Base-by-base conservation (phyloP, 1,139 yeast species). In the Sugiyamaella novakii region DNA sequence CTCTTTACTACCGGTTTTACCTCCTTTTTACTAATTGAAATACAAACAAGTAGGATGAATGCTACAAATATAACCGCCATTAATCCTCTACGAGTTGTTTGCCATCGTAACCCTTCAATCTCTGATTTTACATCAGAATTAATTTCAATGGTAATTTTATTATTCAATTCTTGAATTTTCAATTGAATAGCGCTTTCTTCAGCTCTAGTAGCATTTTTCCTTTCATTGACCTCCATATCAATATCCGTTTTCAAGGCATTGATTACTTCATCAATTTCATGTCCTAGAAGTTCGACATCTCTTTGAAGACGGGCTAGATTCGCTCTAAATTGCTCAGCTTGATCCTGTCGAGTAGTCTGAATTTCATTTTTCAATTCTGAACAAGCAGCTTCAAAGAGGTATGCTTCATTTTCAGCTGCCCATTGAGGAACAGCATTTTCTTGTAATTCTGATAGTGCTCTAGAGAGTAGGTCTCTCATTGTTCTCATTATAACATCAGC, bases 51-150 rank as follows among this genome's bases (percentile, higher is more conserved):
- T 12, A 79, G 70, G 19, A 73, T 67, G 37, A 74, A 71, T 2
- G 80, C 81, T 53, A 79, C 68, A 24, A 67, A 52, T 12, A 74
- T 59, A 18, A 85, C 81, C 5, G 87, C 83, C 29, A 83, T 71
- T 28, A 86, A 71, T 25, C 98, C 97, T 68, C 95, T 80, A 51
- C 97, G 75, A 3, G 97, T 89, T 39, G 92, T 81, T 65, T 88
- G 91, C 98, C 98, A 92, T 60, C 98, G 75, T 55, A 91, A 75
- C 53, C 84, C 81, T 67, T 92, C 98, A 54, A 89, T 86, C 53
- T 88, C 95, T 0, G 92, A 83, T 63, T 88, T 81, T 67, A 89
- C 78, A 15, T 87, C 92, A 33, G 95, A 83, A 52, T 83, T 81
- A 57, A 92, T 77, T 58, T 86, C 88, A 5, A 95, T 87, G 18